phyloP scores from a whole-genome alignment of 129 eudicot species.

The Lactuca sativa region DNA sequence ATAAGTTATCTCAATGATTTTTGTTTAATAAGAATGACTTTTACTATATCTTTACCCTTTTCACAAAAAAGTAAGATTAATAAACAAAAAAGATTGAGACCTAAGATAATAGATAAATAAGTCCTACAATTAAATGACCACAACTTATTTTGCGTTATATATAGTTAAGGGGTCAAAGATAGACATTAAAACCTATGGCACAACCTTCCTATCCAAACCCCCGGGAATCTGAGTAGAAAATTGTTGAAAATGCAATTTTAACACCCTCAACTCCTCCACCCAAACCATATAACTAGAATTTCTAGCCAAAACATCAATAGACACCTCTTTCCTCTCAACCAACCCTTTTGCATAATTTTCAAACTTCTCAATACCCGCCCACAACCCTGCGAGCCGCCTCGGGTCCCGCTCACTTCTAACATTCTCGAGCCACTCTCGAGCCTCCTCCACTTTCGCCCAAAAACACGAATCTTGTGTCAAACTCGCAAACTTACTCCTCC shows the following conservation, averaged over 20 bases:
- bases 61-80: background rate
- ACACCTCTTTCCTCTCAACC: constrained; percentile 70
- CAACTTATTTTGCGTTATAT: constrained; percentile 21
- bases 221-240: constrained; percentile 46
- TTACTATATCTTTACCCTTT: background rate
- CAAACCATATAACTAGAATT: constrained; percentile 73
- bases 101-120: constrained; percentile 1
- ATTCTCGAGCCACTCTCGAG: constrained; percentile 48
- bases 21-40: too few species aligned
- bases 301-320: constrained; percentile 68
- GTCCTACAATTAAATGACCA: constrained; percentile 1
- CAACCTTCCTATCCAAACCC: constrained; percentile 43
- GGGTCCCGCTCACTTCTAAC: constrained; percentile 48
- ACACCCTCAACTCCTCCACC: constrained; percentile 51
- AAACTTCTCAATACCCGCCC: constrained; percentile 51
- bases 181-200: constrained; percentile 27
- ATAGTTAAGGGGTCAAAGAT: constrained; percentile 15
- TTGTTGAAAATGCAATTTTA: constrained; percentile 49
- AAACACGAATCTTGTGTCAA: constrained; percentile 76
- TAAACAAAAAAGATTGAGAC: background rate
- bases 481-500: constrained; percentile 64
- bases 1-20: background rate
- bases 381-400: constrained; percentile 25
- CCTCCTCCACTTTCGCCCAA: constrained; percentile 87
- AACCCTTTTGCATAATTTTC: constrained; percentile 53